These are phyloP conservation scores for Delitschia confertaspora DNA, from an alignment of 495 filamentous ascomycete genomes.

Conservation along the genomic window DNA sequence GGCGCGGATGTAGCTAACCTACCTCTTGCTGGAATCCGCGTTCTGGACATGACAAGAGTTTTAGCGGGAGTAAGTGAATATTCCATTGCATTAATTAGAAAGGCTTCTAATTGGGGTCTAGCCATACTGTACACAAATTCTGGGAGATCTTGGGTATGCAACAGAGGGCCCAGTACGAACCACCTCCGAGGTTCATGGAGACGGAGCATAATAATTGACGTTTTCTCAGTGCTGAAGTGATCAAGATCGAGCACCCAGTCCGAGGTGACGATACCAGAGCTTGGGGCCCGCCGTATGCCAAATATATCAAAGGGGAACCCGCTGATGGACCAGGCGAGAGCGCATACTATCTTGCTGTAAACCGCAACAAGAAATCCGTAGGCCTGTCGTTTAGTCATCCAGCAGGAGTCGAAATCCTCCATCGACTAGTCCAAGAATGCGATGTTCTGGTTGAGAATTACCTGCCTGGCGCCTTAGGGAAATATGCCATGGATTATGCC, in stretches of 20 bases:
- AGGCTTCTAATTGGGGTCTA: slow-evolving; percentile 35
- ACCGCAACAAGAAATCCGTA: slow-evolving; percentile 93
- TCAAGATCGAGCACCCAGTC: slow-evolving; percentile 91
- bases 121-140: slow-evolving; percentile 96
- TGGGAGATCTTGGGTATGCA: slow-evolving; percentile 87
- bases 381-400: slow-evolving; percentile 82
- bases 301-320: slow-evolving; percentile 50
- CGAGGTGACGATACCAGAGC: slow-evolving; percentile 90
- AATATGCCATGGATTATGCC: slow-evolving; percentile 81
- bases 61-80: slow-evolving; percentile 83
- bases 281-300: slow-evolving; percentile 93
- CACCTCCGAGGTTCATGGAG: slow-evolving; percentile 24
- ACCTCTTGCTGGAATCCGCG: slow-evolving; percentile 70
- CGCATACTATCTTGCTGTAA: slow-evolving; percentile 90
- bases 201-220: slow-evolving; percentile 3
- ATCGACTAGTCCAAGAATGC: slow-evolving; percentile 70
- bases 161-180: slow-evolving; percentile 31
- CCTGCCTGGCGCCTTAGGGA: slow-evolving; percentile 79
- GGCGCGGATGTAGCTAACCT: slow-evolving; percentile 14
- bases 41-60: slow-evolving; percentile 94
- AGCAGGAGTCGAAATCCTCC: slow-evolving; percentile 74
- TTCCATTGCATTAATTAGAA: too few species aligned
- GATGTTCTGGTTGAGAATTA: slow-evolving; percentile 98
- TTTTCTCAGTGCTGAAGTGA: slow-evolving; percentile 70
- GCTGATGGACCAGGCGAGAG: slow-evolving; percentile 76